These are phyloP conservation scores for Gyrodon lividus DNA, from an alignment of 768 basidiomycete species.

Conservation along the genomic window DNA sequence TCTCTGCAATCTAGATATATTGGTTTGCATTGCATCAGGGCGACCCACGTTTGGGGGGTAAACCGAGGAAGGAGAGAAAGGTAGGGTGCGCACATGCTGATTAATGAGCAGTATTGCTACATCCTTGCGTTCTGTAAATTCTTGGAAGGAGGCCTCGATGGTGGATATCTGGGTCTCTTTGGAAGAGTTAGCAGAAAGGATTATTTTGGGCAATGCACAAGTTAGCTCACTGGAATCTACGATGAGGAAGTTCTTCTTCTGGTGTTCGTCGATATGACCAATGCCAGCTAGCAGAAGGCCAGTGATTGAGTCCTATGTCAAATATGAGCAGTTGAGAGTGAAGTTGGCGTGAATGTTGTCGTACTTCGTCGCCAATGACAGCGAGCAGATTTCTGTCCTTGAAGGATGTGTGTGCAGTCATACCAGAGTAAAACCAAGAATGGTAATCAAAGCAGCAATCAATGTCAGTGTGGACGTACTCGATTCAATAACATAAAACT, in stretches of 20 bases:
- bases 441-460: too few species aligned
- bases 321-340: conserved; percentile 9
- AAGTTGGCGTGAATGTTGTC: conserved; percentile 8
- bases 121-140: conserved; percentile 92
- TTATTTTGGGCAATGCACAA: background rate
- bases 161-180: conserved; percentile 87
- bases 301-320: conserved; percentile 87
- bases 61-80: conserved; percentile 4
- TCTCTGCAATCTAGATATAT: conserved; percentile 81
- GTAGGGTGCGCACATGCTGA: conserved; percentile 74
- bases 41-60: conserved; percentile 4
- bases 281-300: conserved; percentile 93
- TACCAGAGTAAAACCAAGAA: conserved; percentile 26
- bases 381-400: conserved; percentile 88
- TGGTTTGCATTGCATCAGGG: conserved; percentile 10
- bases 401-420: conserved; percentile 55
- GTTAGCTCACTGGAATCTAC: conserved; percentile 84
- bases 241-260: conserved; percentile 97
- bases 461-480: too few species aligned
- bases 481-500: background rate
- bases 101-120: conserved; percentile 97
- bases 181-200: conserved; percentile 9
- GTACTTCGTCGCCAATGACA: conserved; percentile 96
- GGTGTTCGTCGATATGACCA: conserved; percentile 84
- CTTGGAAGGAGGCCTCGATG: conserved; percentile 91